These are phyloP conservation scores for Coemansia sp. DNA, from an alignment of 192 early-diverging fungal genomes.

Conservation along the genomic window DNA sequence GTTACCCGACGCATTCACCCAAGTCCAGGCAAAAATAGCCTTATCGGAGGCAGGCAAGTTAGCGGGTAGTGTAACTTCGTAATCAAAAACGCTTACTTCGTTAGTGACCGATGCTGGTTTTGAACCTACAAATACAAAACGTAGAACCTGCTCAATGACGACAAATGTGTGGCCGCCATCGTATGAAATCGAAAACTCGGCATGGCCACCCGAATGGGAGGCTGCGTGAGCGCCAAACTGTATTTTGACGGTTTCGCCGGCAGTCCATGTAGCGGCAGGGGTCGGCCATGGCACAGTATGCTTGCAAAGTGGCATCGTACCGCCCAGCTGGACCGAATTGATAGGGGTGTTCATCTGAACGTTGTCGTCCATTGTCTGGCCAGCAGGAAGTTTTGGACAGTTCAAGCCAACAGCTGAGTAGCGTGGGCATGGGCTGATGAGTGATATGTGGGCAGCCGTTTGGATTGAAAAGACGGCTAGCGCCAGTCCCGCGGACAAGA, in stretches of 20 bases:
- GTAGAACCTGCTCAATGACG: constrained; percentile 54
- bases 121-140: constrained; percentile 28
- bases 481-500: neutral
- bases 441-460: constrained; percentile 15
- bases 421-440: constrained; percentile 38
- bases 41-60: constrained; percentile 56
- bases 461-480: neutral
- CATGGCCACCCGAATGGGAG: constrained; percentile 55
- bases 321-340: constrained; percentile 10
- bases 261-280: constrained; percentile 16
- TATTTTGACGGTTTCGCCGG: constrained; percentile 13
- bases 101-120: constrained; percentile 13
- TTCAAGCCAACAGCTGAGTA: constrained; percentile 24
- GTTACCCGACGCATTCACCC: constrained; percentile 63
- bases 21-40: constrained; percentile 63
- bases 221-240: constrained; percentile 22
- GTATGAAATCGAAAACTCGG: constrained; percentile 57
- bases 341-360: constrained; percentile 32
- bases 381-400: constrained; percentile 49
- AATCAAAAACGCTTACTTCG: constrained; percentile 19
- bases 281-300: constrained; percentile 29
- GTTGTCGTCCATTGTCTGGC: constrained; percentile 30
- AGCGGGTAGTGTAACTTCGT: constrained; percentile 58
- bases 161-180: constrained; percentile 52
- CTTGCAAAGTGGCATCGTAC: constrained; percentile 33